Evolutionary conservation across 306 rosid genomes (phyloP).

Genomic region (Malus sieversii): DNA sequence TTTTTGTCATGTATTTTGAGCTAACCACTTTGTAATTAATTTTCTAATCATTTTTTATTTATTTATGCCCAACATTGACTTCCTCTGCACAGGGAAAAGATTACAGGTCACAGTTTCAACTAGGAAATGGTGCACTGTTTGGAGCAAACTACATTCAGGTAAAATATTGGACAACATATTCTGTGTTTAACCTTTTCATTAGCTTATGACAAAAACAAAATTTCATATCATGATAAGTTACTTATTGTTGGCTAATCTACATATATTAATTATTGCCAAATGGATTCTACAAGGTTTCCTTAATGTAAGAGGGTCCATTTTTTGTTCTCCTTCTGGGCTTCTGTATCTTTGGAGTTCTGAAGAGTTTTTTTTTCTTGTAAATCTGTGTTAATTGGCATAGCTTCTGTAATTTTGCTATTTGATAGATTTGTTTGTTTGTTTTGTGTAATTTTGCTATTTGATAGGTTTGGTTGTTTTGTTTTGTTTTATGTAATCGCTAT

Average conservation of each 20-base stretch:
- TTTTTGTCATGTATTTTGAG: neutral
- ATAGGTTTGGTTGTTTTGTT: too few relatives aligned
- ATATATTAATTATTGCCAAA: neutral
- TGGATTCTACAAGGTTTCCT: neutral
- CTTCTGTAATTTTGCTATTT: neutral
- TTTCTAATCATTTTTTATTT: neutral
- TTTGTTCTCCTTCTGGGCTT: neutral
- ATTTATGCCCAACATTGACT: neutral
- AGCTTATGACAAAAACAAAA: neutral
- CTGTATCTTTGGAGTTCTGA: neutral
- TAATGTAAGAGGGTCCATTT: neutral
- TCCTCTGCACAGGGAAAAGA: slow-evolving; percentile 65
- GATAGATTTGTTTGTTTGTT: too few relatives aligned
- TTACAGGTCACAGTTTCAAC: slow-evolving; percentile 76
- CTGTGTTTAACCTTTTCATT: neutral
- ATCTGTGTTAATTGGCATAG: neutral
- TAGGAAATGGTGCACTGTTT: slow-evolving; percentile 91
- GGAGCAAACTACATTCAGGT: slow-evolving; percentile 99
- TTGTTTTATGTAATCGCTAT: too few relatives aligned
- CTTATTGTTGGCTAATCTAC: neutral
- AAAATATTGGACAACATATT: neutral
- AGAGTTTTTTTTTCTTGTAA: neutral
- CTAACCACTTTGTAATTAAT: neutral
- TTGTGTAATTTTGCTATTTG: too few relatives aligned
- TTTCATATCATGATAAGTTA: neutral